phyloP scores from a whole-genome alignment of 768 basidiomycete species.

The Cystobasidium ongulense region DNA sequence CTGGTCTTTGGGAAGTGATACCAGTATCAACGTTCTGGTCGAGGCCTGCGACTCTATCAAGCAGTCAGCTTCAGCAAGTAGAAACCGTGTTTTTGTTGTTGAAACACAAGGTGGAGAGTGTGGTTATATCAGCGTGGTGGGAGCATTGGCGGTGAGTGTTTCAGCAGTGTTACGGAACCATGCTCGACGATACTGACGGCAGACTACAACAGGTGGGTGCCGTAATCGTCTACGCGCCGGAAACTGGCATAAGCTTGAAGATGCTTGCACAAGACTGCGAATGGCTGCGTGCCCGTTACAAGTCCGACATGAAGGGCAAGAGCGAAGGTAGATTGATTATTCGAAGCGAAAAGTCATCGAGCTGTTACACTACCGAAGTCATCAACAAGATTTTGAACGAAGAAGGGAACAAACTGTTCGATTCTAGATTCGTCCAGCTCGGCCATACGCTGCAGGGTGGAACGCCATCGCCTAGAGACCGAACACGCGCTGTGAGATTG shows the following conservation, averaged over 20 bases:
- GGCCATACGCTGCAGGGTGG: constrained; percentile 97
- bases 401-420: constrained; percentile 84
- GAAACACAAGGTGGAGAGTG: constrained; percentile 97
- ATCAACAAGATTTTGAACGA: constrained; percentile 90
- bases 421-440: constrained; percentile 87
- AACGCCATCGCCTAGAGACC: constrained; percentile 87
- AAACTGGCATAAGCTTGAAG: constrained; percentile 76
- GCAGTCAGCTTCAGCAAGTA: constrained; percentile 91
- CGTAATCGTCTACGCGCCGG: constrained; percentile 85
- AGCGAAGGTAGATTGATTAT: constrained; percentile 90
- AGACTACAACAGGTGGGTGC: constrained; percentile 63
- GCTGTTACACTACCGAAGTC: constrained; percentile 81
- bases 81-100: constrained; percentile 93
- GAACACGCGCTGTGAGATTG: constrained; percentile 78
- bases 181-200: neutral
- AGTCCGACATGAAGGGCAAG: constrained; percentile 75
- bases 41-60: constrained; percentile 98
- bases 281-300: constrained; percentile 77
- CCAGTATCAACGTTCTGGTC: constrained; percentile 92
- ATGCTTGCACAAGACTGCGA: constrained; percentile 72
- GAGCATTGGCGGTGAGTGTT: constrained; percentile 76
- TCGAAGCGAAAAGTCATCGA: constrained; percentile 75
- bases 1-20: constrained; percentile 89
- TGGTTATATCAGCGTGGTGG: constrained; percentile 90
- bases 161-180: neutral